Evolutionary conservation across 129 eudicot genomes (phyloP).

Genomic region (Flaveria ramosissima): DNA sequence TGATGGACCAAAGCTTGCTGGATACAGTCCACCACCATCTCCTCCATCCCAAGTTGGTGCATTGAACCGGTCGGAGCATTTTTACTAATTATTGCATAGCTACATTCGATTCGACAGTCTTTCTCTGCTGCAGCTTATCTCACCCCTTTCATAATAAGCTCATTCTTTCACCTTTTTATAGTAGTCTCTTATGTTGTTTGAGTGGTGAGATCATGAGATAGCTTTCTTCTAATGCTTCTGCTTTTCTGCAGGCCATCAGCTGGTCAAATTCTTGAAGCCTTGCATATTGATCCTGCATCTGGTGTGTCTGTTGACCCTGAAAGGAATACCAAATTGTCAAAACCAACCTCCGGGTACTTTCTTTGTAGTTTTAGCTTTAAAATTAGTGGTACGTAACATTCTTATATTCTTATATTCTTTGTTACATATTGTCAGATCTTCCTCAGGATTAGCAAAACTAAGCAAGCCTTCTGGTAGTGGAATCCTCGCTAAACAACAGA

Average conservation of each 20-base stretch:
- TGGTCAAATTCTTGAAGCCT: conserved; percentile 92
- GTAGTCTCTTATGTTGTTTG: conserved; percentile 34
- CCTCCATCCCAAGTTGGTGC: conserved; percentile 72
- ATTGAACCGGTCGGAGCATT: conserved; percentile 99
- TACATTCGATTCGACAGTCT: conserved; percentile 64
- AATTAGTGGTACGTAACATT: background rate
- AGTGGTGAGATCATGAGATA: conserved; percentile 18
- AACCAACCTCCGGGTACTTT: conserved; percentile 64
- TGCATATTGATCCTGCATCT: conserved; percentile 97
- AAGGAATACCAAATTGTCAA: conserved; percentile 57
- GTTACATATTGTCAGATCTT: conserved; percentile 53
- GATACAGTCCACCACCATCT: conserved; percentile 90
- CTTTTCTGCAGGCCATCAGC: conserved; percentile 82
- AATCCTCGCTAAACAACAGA: conserved; percentile 59
- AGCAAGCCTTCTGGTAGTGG: conserved; percentile 71
- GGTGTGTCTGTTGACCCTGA: conserved; percentile 84
- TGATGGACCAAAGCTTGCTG: conserved; percentile 72
- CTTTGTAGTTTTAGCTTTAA: conserved; percentile 14
- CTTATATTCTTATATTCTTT: conserved; percentile 16
- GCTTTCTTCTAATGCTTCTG: conserved; percentile 44
- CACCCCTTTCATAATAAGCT: conserved; percentile 50
- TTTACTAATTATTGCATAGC: conserved; percentile 83
- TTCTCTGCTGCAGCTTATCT: conserved; percentile 68
- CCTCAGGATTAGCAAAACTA: conserved; percentile 83
- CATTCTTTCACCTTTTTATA: conserved; percentile 35